These are phyloP conservation scores for Aphanomyces cochlioides DNA, from an alignment of 352 stramenopile genomes.

Conservation along the genomic window DNA sequence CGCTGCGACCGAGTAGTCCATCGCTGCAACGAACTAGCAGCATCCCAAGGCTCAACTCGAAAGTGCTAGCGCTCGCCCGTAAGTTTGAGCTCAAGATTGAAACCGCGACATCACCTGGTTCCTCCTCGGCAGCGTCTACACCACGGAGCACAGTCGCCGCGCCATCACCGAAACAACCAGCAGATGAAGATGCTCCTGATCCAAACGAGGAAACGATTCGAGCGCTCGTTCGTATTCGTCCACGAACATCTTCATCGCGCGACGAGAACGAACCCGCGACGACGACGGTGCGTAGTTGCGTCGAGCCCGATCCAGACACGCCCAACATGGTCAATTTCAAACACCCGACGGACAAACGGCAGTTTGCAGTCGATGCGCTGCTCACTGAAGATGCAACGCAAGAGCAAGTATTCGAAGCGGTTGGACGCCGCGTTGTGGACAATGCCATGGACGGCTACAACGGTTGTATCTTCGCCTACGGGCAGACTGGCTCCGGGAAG, in stretches of 20 bases:
- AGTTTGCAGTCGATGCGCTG: conserved; percentile 79
- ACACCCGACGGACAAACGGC: conserved; percentile 54
- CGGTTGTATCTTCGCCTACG: conserved; percentile 87
- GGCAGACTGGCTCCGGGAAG: conserved; percentile 84
- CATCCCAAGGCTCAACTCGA: conserved; percentile 6
- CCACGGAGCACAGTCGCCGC: not conserved
- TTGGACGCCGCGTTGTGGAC: conserved; percentile 68
- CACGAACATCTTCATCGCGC: conserved; percentile 29
- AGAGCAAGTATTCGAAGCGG: conserved; percentile 76
- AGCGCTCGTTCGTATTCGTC: conserved; percentile 63
- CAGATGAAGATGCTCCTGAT: not conserved
- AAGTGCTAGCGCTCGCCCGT: not conserved
- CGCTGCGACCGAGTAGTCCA: not conserved
- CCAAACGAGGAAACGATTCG: conserved; percentile 54
- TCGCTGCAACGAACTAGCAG: not conserved
- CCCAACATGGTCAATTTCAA: conserved; percentile 56
- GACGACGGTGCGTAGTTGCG: not conserved
- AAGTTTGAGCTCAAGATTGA: conserved; percentile 27
- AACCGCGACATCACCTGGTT: not conserved
- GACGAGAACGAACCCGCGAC: not conserved
- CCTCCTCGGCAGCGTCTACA: not conserved
- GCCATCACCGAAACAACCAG: not conserved
- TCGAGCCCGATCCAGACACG: conserved; percentile 38
- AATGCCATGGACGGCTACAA: conserved; percentile 85
- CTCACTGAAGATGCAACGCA: conserved; percentile 68